Conservation (phyloP, 805 yeast species). For the Saturnispora gosingensis region DNA sequence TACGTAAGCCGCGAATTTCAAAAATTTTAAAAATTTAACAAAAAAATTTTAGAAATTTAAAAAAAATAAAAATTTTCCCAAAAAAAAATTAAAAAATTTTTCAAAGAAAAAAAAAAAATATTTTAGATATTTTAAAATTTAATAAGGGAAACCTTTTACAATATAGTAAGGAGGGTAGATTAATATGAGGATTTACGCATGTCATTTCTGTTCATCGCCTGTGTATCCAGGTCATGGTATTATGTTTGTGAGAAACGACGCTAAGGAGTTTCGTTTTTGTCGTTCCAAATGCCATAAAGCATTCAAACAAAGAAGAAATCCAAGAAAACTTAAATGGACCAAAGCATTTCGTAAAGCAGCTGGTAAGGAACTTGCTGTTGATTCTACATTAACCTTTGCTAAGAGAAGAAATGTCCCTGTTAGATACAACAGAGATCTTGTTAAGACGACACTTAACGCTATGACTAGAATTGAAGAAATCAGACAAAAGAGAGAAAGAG, state of each 20-base stretch:
- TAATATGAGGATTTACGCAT: conserved; percentile 73
- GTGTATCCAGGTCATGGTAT: conserved; percentile 93
- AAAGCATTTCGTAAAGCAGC: conserved; percentile 99
- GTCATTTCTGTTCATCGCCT: conserved; percentile 97
- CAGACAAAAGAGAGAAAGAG: conserved; percentile 92
- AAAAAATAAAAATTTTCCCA: neutral
- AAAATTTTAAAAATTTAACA: neutral
- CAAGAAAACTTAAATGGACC: conserved; percentile 96
- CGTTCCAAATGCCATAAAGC: conserved; percentile 97
- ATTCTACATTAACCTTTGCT: conserved; percentile 90
- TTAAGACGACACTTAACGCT: conserved; percentile 86
- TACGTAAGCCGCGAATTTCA: neutral
- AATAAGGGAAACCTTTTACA: neutral
- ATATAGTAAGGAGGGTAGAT: neutral
- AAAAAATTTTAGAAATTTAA: neutral
- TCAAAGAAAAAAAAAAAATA: neutral
- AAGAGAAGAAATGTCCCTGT: conserved; percentile 98
- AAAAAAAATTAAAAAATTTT: neutral
- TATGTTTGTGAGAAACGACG: conserved; percentile 96
- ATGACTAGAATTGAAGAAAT: conserved; percentile 96
- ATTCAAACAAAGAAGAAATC: conserved; percentile 96
- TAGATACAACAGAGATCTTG: conserved; percentile 93
- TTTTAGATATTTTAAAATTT: neutral
- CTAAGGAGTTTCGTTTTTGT: conserved; percentile 94
- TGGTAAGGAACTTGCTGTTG: conserved; percentile 97